Conservation (phyloP, 768 basidiomycete species). For the Agaricus subrufescens region DNA sequence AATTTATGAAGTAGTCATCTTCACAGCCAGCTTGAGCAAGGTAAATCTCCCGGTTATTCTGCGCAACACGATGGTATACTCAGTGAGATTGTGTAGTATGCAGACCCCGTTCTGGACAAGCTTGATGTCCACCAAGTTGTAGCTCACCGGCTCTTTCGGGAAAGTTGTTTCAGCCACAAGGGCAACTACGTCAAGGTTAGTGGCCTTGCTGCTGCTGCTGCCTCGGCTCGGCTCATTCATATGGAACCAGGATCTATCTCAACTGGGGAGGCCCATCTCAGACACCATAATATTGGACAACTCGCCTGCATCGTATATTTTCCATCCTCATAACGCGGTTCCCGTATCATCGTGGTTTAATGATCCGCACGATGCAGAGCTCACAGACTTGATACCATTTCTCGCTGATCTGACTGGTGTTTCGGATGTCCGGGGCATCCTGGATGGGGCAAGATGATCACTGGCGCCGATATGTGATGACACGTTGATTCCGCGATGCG, state of each 20-base stretch:
- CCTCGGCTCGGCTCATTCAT: not conserved
- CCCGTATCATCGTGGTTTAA: slow-evolving; percentile 99
- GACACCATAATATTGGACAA: slow-evolving; percentile 99
- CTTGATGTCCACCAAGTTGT: slow-evolving; percentile 91
- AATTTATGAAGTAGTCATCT: slow-evolving; percentile 95
- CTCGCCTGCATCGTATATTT: slow-evolving; percentile 98
- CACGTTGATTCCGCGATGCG: slow-evolving; percentile 8
- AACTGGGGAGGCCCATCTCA: slow-evolving; percentile 88
- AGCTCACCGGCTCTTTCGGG: slow-evolving; percentile 89
- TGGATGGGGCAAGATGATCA: slow-evolving; percentile 72
- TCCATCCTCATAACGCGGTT: slow-evolving; percentile 98
- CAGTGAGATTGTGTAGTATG: slow-evolving; percentile 59
- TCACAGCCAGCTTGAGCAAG: slow-evolving; percentile 98
- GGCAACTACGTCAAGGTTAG: slow-evolving; percentile 97
- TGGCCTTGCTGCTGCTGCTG: not conserved
- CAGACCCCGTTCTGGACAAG: slow-evolving; percentile 97
- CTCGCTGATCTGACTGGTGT: slow-evolving; percentile 81
- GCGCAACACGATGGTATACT: not conserved
- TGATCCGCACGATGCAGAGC: slow-evolving; percentile 96
- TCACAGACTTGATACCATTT: slow-evolving; percentile 95
- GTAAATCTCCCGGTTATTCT: slow-evolving; percentile 36
- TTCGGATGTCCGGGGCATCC: slow-evolving; percentile 86
- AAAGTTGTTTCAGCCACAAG: slow-evolving; percentile 98
- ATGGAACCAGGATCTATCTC: slow-evolving; percentile 79
- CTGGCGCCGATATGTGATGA: not conserved